Base-by-base conservation (phyloP, 495 filamentous ascomycete genomes). In the Chaetomidium leptoderma region DNA sequence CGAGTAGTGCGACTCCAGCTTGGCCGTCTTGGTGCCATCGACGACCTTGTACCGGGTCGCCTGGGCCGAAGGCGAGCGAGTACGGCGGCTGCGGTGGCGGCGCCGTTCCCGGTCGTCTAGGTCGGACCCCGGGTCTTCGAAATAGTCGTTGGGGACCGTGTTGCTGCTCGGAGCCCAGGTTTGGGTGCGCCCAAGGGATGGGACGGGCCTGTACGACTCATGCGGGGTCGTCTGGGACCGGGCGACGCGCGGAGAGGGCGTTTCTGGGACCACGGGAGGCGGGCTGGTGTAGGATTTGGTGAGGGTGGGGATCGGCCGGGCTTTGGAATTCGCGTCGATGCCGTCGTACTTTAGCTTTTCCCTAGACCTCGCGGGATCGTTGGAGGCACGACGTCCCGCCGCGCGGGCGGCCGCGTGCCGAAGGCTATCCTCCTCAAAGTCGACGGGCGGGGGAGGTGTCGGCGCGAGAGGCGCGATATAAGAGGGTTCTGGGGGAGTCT, bases 341-440 rank as follows among this genome's bases (percentile, higher is more conserved):
- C 67, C 52, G 19, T 74, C 57, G 10, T 65, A 64, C 17, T 62
- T 46, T 42, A 71, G 63, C 55, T 75, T 70, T 24, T 71, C 70
- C 23, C 66, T 68, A 19, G 68, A 68, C 36, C 62, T 66, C 4
- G 72, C 68, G 8, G 69, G 68, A 29, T 77, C 73, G 16, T 76
- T 69, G 11, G 75, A 76, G 55, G 71, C 65, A 24, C 75, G 72
- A 17, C 76, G 74, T 5, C 47, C 55, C 1, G 65, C 62, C 1
- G 69, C 59, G 13, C 71, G 70, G 23, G 65, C 65, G 9, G 69
- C 62, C 4, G 73, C 60, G 5, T 55, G 63, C 8, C 19, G 48
- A 24, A 66, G 47, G 36, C 44, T 60, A 59, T 71, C 63, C 32
- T 73, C 51, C 40, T 66, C 53, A 59, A 65, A 19, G 55, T 76